Evolutionary conservation across 495 filamentous ascomycete genomes (phyloP).

Genomic region (Glarea lozoyensis): DNA sequence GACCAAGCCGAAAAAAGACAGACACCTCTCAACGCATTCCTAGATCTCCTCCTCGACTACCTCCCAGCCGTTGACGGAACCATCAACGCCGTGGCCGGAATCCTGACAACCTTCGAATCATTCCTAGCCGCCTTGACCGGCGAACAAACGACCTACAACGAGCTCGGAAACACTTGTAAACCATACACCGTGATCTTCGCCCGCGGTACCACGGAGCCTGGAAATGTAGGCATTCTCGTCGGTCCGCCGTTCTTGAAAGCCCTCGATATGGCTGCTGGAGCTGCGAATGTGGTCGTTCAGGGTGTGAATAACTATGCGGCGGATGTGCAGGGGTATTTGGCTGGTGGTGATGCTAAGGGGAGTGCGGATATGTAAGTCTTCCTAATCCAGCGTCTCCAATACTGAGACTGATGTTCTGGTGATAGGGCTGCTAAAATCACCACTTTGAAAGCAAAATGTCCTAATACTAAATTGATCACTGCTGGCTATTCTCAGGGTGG

Average conservation of each 20-base stretch:
- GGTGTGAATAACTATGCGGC: slow-evolving; percentile 43
- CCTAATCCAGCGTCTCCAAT: neutral
- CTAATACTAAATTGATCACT: slow-evolving; percentile 51
- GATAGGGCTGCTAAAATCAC: slow-evolving; percentile 40
- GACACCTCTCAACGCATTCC: slow-evolving; percentile 20
- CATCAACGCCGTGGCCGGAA: slow-evolving; percentile 13
- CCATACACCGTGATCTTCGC: slow-evolving; percentile 49
- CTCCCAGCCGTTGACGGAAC: slow-evolving; percentile 20
- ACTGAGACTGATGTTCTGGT: neutral
- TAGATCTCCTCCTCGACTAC: slow-evolving; percentile 20
- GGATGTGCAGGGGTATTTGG: slow-evolving; percentile 35
- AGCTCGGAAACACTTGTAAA: slow-evolving; percentile 33
- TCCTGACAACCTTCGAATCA: slow-evolving; percentile 17
- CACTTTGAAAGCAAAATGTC: slow-evolving; percentile 40
- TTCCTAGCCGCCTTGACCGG: slow-evolving; percentile 18
- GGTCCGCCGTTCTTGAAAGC: slow-evolving; percentile 42
- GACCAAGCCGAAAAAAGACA: slow-evolving; percentile 18
- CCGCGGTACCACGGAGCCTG: slow-evolving; percentile 45
- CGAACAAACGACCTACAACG: slow-evolving; percentile 33
- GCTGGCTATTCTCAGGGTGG: slow-evolving; percentile 52
- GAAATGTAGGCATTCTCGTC: slow-evolving; percentile 46
- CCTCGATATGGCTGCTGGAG: slow-evolving; percentile 26
- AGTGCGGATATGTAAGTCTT: slow-evolving; percentile 23
- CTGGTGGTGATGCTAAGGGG: slow-evolving; percentile 33
- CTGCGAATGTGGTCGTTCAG: slow-evolving; percentile 39